phyloP scores from a whole-genome alignment of 1,284 basidiomycete species.

The Rhizoctonia solani region DNA sequence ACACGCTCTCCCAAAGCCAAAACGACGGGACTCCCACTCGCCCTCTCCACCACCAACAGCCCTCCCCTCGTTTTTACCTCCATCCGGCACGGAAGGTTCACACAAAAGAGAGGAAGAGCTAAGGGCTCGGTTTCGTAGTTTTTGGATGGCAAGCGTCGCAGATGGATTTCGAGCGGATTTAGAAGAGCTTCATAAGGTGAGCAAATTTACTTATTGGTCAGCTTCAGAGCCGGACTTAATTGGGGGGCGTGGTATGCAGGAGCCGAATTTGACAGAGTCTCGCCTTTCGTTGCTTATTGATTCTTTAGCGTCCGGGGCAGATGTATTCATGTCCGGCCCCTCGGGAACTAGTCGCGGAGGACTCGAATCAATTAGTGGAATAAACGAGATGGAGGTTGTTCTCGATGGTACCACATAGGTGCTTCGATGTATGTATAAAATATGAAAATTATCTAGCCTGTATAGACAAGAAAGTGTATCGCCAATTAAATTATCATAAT shows the following conservation, averaged over 20 bases:
- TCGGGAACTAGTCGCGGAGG: slow-evolving; percentile 41
- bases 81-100: slow-evolving; percentile 44
- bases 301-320: slow-evolving; percentile 73
- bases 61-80: slow-evolving; percentile 57
- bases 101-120: slow-evolving; percentile 54
- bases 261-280: slow-evolving; percentile 67
- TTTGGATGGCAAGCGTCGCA: slow-evolving; percentile 78
- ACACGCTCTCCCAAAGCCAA: slow-evolving; percentile 17
- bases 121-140: slow-evolving; percentile 68
- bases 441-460: slow-evolving; percentile 14
- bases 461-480: slow-evolving; percentile 28
- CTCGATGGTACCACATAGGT: slow-evolving; percentile 41
- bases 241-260: slow-evolving; percentile 50
- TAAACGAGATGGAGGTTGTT: slow-evolving; percentile 60
- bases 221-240: not conserved
- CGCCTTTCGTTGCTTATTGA: slow-evolving; percentile 72
- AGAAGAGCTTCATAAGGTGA: slow-evolving; percentile 73
- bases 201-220: slow-evolving; percentile 36
- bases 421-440: not conserved
- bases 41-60: slow-evolving; percentile 57
- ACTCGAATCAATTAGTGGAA: slow-evolving; percentile 38
- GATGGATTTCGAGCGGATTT: slow-evolving; percentile 78
- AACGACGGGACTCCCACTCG: slow-evolving; percentile 48
- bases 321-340: slow-evolving; percentile 59
- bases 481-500: slow-evolving; percentile 12